Percentiles rank a stretch among this genome's conserved stretches.
Evolutionary conservation across 2,329 filamentous ascomycete species (phyloP).

Genomic region (Neobulgaria alba): DNA sequence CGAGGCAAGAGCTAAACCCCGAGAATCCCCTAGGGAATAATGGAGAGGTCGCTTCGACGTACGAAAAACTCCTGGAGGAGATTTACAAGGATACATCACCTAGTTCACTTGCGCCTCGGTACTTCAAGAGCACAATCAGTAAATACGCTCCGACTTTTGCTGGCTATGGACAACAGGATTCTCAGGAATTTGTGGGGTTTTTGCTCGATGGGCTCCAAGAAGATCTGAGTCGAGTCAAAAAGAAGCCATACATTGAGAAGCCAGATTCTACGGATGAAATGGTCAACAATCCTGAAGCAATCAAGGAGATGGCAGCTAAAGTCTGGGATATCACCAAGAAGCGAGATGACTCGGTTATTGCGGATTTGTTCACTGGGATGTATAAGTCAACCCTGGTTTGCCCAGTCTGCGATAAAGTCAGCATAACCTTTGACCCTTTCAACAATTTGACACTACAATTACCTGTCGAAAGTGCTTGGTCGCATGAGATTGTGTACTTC

Average conservation of each 20-base stretch:
- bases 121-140: constrained; percentile 78
- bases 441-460: constrained; percentile 88
- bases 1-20: constrained; percentile 73
- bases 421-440: constrained; percentile 97
- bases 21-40: constrained; percentile 79
- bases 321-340: constrained; percentile 89
- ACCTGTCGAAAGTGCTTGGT: constrained; percentile 78
- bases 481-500: constrained; percentile 64
- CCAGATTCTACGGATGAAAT: constrained; percentile 97
- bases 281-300: constrained; percentile 71
- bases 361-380: constrained; percentile 92
- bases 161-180: constrained; percentile 93
- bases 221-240: constrained; percentile 84
- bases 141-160: constrained; percentile 78
- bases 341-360: constrained; percentile 90
- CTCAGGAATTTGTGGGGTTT: constrained; percentile 93
- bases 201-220: constrained; percentile 91
- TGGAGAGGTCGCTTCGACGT: constrained; percentile 79
- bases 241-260: constrained; percentile 96
- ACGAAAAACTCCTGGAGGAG: constrained; percentile 64
- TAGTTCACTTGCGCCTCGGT: constrained; percentile 65
- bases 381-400: constrained; percentile 97
- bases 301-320: constrained; percentile 75
- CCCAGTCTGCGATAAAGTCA: constrained; percentile 85
- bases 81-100: constrained; percentile 62